Percentiles rank a stretch among this genome's conserved stretches.
Evolutionary conservation across 2,329 filamentous ascomycete genomes (phyloP).

Genomic region (Fusarium fracticaudum): DNA sequence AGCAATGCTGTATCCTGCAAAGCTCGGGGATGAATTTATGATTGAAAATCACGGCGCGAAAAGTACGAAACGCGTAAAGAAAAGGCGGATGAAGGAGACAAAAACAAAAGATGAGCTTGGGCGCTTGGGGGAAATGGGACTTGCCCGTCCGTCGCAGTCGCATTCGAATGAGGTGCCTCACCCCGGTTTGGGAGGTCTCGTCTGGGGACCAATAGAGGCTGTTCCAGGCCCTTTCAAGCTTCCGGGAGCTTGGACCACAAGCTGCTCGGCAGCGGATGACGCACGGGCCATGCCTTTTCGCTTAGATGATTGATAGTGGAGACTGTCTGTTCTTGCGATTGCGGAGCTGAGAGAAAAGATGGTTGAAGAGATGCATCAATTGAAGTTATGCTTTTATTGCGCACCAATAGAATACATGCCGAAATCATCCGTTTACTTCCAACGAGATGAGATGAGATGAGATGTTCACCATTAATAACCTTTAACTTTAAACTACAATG

Average conservation of each 20-base stretch:
- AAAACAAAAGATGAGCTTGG: conserved; percentile 40
- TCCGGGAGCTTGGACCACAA: conserved; percentile 45
- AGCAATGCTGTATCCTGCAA: conserved; percentile 16
- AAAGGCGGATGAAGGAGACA: conserved; percentile 18
- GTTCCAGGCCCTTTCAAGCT: conserved; percentile 38
- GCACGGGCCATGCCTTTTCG: conserved; percentile 30
- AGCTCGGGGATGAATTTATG: conserved; percentile 13
- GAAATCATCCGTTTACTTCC: conserved; percentile 11
- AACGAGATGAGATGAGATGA: conserved; percentile 5
- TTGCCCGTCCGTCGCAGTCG: conserved; percentile 39
- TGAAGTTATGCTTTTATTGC: conserved; percentile 40
- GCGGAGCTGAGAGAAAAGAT: background rate
- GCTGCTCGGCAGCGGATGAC: conserved; percentile 33
- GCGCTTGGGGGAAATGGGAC: conserved; percentile 31
- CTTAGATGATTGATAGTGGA: conserved; percentile 25
- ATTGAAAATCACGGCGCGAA: conserved; percentile 5
- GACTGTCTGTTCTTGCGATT: conserved; percentile 6
- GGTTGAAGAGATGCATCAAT: conserved; percentile 40
- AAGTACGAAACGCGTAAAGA: conserved; percentile 17
- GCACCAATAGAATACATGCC: background rate
- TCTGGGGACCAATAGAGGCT: conserved; percentile 38
- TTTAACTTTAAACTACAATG: background rate
- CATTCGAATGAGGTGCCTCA: conserved; percentile 35
- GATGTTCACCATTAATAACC: background rate
- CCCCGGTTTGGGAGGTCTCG: conserved; percentile 22